Evolutionary conservation across 306 rosid species (phyloP), one percentile per base, ranked within the genome.

Genomic region (Mucuna pruriens): DNA sequence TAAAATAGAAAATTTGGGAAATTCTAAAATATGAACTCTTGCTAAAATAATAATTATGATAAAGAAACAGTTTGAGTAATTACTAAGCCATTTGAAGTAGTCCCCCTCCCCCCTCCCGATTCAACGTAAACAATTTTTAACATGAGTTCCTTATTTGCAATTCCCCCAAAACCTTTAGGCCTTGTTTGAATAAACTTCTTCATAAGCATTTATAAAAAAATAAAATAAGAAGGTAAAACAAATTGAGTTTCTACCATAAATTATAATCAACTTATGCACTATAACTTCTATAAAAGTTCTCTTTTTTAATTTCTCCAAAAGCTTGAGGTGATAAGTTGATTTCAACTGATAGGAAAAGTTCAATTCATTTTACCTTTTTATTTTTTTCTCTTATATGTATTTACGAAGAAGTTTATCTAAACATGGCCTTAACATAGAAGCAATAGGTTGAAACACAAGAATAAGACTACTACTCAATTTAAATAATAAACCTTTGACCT

Each of bases 401-500:
- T 25, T 3, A 22, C 0, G 6, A 6, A 10, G 13, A 55, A 22
- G 16, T 1, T 9, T 55, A 55, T 55, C 63, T 15, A 55, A 55
- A 22, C 15, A 22, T 1, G 25, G 12, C 8, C 15, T 68, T 51
- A 31, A 74, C 23, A 42, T 17, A 51, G 19, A 79, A 69, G 49
- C 31, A 78, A 49, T 19, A 39, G 8, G 80, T 42, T 26, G 16
- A 42, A 70, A 19, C 38, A 48, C 15, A 36, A 46, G 34, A 9
- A 34, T 11, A 38, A 19, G 81, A 72, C 54, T 26, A 67, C 25
- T 73, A 4, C 64, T 36, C 48, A 12, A 62, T 25, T 65, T 55
- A 86, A 52, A 72, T 57, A 82, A 64, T 60, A 74, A 48, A 49
- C 39, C 8, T 78, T 78, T 52, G 39, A 93, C 99, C 93, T 91